Evolutionary conservation across 352 stramenopile species (phyloP).

Genomic region (Thraustochytrium sp.): DNA sequence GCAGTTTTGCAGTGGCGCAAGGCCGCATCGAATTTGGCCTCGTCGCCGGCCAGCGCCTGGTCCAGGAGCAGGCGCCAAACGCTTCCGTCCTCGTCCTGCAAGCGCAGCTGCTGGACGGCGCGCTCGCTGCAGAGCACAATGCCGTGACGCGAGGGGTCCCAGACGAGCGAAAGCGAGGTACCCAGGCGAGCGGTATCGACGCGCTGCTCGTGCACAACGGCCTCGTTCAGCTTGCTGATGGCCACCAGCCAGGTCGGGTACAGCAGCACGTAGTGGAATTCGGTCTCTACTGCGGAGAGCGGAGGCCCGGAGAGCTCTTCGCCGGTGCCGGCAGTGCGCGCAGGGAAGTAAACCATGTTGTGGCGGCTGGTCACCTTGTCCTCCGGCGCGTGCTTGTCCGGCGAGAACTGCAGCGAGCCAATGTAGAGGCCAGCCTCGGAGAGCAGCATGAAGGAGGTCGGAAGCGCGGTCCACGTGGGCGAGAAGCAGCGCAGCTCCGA

Average conservation of each 20-base stretch:
- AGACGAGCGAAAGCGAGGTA: conserved; percentile 19
- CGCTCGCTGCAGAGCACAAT: conserved; percentile 43
- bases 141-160: neutral
- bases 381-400: neutral
- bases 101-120: conserved; percentile 54
- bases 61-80: conserved; percentile 84
- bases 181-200: conserved; percentile 57
- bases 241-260: conserved; percentile 65
- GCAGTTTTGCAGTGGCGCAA: conserved; percentile 70
- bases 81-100: conserved; percentile 77
- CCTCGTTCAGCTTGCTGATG: conserved; percentile 73
- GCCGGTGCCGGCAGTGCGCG: neutral
- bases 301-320: conserved; percentile 56
- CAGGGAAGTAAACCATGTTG: conserved; percentile 54
- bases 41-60: conserved; percentile 59
- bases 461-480: conserved; percentile 63
- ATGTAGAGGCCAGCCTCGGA: conserved; percentile 81
- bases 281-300: conserved; percentile 73
- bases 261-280: conserved; percentile 83
- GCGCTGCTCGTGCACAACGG: conserved; percentile 71
- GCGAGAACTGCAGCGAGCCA: conserved; percentile 66
- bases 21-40: conserved; percentile 78
- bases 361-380: conserved; percentile 55
- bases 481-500: conserved; percentile 72
- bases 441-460: conserved; percentile 78